Percentiles rank a stretch among this genome's conserved stretches.
Conservation (phyloP, 805 yeast species). For the Starmerella kuoi region DNA sequence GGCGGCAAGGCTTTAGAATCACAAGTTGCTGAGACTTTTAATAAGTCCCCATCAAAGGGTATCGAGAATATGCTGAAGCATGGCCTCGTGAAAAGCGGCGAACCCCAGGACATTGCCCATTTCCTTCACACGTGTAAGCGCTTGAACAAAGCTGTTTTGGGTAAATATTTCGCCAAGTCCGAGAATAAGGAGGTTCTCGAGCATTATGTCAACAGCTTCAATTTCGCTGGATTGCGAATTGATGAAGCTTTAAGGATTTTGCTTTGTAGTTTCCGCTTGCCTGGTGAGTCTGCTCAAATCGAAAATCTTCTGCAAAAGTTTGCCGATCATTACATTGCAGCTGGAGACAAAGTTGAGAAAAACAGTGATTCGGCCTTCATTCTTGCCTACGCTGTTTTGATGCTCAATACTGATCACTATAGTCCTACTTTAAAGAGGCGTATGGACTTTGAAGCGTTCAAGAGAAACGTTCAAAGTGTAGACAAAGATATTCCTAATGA, state of each 20-base stretch:
- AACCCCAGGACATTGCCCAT: slow-evolving; percentile 49
- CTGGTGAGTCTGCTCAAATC: slow-evolving; percentile 96
- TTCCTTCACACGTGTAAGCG: slow-evolving; percentile 73
- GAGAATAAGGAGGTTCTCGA: slow-evolving; percentile 46
- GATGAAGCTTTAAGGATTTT: slow-evolving; percentile 85
- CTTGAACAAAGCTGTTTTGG: slow-evolving; percentile 74
- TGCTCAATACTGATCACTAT: slow-evolving; percentile 89
- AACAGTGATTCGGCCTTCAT: slow-evolving; percentile 81
- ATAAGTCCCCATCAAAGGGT: slow-evolving; percentile 69
- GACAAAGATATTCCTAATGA: slow-evolving; percentile 74
- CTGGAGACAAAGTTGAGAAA: slow-evolving; percentile 37
- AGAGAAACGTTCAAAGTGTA: slow-evolving; percentile 67
- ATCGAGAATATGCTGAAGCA: slow-evolving; percentile 48
- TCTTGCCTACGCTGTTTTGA: slow-evolving; percentile 78
- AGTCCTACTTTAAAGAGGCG: slow-evolving; percentile 85
- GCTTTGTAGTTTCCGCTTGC: slow-evolving; percentile 73
- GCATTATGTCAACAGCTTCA: slow-evolving; percentile 57
- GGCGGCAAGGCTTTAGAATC: slow-evolving; percentile 58
- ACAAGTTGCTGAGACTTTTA: slow-evolving; percentile 60
- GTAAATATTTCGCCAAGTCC: slow-evolving; percentile 75
- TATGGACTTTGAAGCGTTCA: slow-evolving; percentile 78
- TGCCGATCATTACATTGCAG: slow-evolving; percentile 60
- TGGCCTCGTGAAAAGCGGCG: slow-evolving; percentile 44
- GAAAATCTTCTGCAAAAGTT: slow-evolving; percentile 83
- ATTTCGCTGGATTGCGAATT: slow-evolving; percentile 65